A percentile compares a stretch with the other conserved stretches of the same genome.
phyloP scores from a whole-genome alignment of 768 basidiomycete species.

The Tricholoma terreum region DNA sequence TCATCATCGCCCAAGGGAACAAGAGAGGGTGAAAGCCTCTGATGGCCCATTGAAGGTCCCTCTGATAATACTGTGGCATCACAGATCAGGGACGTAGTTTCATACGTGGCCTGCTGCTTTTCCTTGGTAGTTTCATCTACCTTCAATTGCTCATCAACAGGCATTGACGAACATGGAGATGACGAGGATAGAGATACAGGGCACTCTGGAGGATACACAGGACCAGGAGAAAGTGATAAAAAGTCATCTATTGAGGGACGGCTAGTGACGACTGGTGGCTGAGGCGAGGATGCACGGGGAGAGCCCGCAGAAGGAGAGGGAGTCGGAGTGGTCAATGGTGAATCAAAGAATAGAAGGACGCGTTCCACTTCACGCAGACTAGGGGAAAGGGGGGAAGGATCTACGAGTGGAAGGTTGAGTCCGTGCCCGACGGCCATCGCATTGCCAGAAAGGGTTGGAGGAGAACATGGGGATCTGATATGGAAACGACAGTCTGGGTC shows the following conservation, averaged over 20 bases:
- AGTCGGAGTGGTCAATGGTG: constrained; percentile 30
- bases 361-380: neutral
- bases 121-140: neutral
- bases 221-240: constrained; percentile 15
- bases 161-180: neutral
- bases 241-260: constrained; percentile 28
- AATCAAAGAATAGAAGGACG: constrained; percentile 42
- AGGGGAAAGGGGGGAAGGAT: neutral
- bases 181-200: neutral
- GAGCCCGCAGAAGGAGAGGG: constrained; percentile 12
- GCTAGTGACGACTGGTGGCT: constrained; percentile 1
- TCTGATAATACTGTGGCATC: neutral
- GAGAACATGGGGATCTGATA: neutral
- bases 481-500: neutral
- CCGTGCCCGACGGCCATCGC: neutral
- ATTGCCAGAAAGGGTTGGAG: neutral
- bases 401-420: neutral
- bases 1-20: neutral
- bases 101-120: neutral
- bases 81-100: too few relatives aligned
- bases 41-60: neutral
- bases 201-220: neutral
- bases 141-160: neutral
- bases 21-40: neutral
- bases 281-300: constrained; percentile 11